Evolutionary conservation across 2,329 filamentous ascomycete species (phyloP), one percentile per base, ranked within the genome.

Genomic region (Nakataea oryzae): DNA sequence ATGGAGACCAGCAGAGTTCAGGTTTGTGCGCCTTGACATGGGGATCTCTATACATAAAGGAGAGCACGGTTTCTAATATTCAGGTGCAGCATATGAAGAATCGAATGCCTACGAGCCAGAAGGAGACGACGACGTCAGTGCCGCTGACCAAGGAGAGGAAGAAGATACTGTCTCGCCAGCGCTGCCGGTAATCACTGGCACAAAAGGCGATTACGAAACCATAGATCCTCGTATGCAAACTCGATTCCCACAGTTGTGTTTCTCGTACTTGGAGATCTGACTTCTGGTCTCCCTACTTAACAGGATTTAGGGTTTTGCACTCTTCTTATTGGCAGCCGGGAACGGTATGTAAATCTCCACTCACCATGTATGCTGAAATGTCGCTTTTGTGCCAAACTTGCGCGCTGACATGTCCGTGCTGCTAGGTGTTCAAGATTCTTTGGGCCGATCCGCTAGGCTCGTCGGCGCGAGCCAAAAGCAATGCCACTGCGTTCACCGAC

Each of bases 361-460:
- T 9, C 41, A n/a, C 13, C 21, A 1, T 8, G 24, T n/a, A 9
- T 50, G 9, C 17, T 11, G 21, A 17, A 9, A 2, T 50, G 24
- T 9, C 41, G 21, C 41, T 50, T 13, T n/a, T n/a, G 24, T n/a
- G 41, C 41, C 24, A 50, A n/a, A 11, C 41, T 50, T 50, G 41
- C 41, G 6, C 13, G 41, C 41, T 50, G 24, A 50, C 4, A 3
- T 21, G 14, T 21, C 3, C 24, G 5, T 50, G n/a, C 41, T 24
- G 28, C 2, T 62, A 82, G 81, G 78, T 85, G 24, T 81, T 84
- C 70, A 85, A 84, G 66, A 75, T 82, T 2, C 69, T 79, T 24
- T 85, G 82, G 81, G 75, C 77, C 11, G 81, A 85, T 58, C 82
- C 82, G 0, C 71, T 72, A 29, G 81, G 80, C 12, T 66, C 67